Evolutionary conservation across 768 basidiomycete genomes (phyloP).

Genomic region (Boletus barrowsii): DNA sequence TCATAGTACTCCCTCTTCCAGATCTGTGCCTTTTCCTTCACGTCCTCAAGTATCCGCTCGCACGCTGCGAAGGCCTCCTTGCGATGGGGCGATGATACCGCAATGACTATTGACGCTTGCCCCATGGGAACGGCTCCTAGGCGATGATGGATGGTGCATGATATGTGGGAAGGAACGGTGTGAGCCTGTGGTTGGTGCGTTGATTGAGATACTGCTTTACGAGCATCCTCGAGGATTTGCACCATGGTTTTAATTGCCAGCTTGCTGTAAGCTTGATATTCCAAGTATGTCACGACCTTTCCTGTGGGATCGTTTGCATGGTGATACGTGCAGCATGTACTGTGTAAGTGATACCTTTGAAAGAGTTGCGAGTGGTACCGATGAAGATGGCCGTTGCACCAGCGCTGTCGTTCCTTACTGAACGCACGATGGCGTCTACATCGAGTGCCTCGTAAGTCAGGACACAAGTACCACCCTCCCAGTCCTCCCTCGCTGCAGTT

Average conservation of each 20-base stretch:
- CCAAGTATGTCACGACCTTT: constrained; percentile 65
- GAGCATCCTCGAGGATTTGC: constrained; percentile 51
- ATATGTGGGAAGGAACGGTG: constrained; percentile 41
- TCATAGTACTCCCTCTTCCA: constrained; percentile 93
- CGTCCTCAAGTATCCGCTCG: constrained; percentile 80
- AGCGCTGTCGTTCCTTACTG: constrained; percentile 59
- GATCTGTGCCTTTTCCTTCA: constrained; percentile 80
- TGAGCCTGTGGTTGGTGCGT: constrained; percentile 34
- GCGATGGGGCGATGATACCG: constrained; percentile 81
- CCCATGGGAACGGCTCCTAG: constrained; percentile 76
- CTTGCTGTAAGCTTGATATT: constrained; percentile 82
- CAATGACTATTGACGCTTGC: constrained; percentile 80
- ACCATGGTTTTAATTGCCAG: constrained; percentile 77
- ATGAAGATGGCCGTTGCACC: constrained; percentile 78
- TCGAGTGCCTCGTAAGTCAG: constrained; percentile 63
- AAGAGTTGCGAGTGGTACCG: constrained; percentile 83
- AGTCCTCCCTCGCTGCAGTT: constrained; percentile 22
- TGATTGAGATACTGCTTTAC: constrained; percentile 41
- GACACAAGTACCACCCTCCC: constrained; percentile 35
- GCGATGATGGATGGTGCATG: constrained; percentile 69
- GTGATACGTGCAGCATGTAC: not conserved
- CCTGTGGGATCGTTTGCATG: constrained; percentile 39
- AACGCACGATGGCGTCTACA: constrained; percentile 52
- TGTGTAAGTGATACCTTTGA: constrained; percentile 54
- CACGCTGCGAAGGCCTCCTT: constrained; percentile 78